Base-by-base conservation (phyloP, 768 basidiomycete species). In the Russula dissimulans region DNA sequence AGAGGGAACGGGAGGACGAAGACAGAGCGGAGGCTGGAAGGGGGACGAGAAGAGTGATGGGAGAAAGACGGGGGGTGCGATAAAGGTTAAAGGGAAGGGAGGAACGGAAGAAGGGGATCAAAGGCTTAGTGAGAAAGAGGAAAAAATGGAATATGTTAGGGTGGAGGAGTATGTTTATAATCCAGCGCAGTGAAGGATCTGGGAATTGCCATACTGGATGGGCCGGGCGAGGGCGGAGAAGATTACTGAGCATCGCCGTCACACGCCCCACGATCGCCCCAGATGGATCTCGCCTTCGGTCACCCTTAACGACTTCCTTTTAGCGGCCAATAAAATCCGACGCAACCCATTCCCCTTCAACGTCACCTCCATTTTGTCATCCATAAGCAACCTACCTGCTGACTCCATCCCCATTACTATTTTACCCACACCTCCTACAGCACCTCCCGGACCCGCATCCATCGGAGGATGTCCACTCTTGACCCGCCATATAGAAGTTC, bases 161-260 rank as follows among this genome's bases (percentile, higher is more conserved):
- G 51, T 53, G 44, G 59, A 54, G 50, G 31, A 53, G 56, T 12
- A 62, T 48, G 62, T 63, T 63, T 62, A 63, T 63, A 63, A 63
- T 63, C 56, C 62, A n/a, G 31, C 15, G 43, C 41, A 50, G 15
- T 18, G 55, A 12, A 31, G n/a, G 48, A 61, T 61, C 59, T 56
- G 54, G 54, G 18, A 34, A 63, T 63, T 63, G 52, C 62, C 54
- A 63, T 61, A 46, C 54, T 48, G 0, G 62, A 56, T 41, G 29
- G 4, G 22, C 60, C 53, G 54, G 45, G 59, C 38, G 38, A 53
- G 56, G 22, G 22, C 22, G 22, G 22, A 46, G 51, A 62, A 39
- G 59, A 63, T 63, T 63, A 61, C 54, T 61, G 62, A 63, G 62
- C 62, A 63, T 12, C 6, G 11, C 59, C 36, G 53, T 63, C 62